A percentile compares a stretch with the other conserved stretches of the same genome.
Conservation (phyloP, 257 asterid genomes). For the Solanum piurae region DNA sequence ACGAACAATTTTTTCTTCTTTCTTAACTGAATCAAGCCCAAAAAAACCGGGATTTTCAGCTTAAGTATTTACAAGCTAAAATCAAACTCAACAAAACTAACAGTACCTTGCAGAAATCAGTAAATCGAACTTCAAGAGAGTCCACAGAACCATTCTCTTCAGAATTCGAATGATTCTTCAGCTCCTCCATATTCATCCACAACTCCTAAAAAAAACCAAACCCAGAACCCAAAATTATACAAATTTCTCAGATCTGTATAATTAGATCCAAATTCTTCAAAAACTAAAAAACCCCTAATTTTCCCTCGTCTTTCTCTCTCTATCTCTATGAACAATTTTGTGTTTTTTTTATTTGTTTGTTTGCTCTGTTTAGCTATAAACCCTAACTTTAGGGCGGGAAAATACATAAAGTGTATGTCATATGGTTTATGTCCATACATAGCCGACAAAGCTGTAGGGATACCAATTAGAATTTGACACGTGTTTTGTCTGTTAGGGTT, state of each 20-base stretch:
- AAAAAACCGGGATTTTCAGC: background rate
- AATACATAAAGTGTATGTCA: background rate
- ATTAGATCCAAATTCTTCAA: background rate
- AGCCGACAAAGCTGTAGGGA: background rate
- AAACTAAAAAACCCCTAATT: background rate
- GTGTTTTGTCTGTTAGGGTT: background rate
- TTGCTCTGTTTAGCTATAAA: background rate
- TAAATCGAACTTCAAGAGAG: conserved; percentile 55
- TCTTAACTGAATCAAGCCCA: background rate
- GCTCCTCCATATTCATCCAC: background rate
- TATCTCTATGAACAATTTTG: background rate
- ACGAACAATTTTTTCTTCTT: background rate
- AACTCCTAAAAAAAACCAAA: background rate
- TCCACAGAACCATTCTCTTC: background rate
- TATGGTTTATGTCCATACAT: background rate
- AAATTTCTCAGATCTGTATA: background rate
- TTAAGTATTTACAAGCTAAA: background rate
- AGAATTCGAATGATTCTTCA: background rate
- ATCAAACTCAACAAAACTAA: background rate
- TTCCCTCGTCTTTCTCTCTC: background rate
- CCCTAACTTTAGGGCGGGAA: conserved; percentile 3
- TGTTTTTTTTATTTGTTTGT: background rate
- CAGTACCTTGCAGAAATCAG: conserved; percentile 60
- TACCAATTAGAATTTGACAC: background rate
- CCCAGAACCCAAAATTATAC: background rate